phyloP scores from a whole-genome alignment of 1,284 basidiomycete species.

The Microbotryomycetes sp. region DNA sequence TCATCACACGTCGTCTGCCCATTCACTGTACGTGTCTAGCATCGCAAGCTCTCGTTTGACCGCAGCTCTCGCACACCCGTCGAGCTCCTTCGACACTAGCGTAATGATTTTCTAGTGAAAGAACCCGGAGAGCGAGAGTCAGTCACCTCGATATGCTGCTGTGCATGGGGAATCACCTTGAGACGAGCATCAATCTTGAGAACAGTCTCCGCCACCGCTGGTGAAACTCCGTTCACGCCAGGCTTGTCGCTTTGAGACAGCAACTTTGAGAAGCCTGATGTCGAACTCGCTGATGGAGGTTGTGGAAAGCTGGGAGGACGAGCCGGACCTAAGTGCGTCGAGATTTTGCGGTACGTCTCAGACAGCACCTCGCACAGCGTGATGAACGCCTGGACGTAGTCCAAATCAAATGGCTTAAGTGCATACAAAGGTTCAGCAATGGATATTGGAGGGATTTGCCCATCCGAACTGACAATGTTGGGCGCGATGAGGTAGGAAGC shows the following conservation, averaged over 20 bases:
- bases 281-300: constrained; percentile 48
- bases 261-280: constrained; percentile 49
- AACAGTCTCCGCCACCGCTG: constrained; percentile 52
- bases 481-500: constrained; percentile 67
- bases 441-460: too few species aligned
- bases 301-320: constrained; percentile 16
- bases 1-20: constrained; percentile 1
- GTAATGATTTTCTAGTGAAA: constrained; percentile 63
- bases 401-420: constrained; percentile 67
- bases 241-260: not conserved
- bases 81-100: constrained; percentile 67
- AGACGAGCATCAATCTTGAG: constrained; percentile 70
- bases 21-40: constrained; percentile 38
- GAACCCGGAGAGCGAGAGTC: not conserved
- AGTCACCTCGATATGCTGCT: not conserved
- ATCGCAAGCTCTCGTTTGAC: constrained; percentile 74
- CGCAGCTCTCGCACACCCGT: constrained; percentile 63
- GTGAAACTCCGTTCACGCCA: constrained; percentile 34
- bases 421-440: not conserved
- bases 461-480: constrained; percentile 47
- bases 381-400: constrained; percentile 76
- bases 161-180: constrained; percentile 52
- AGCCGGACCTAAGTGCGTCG: constrained; percentile 56
- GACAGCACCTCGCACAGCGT: constrained; percentile 77
- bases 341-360: constrained; percentile 76